Evolutionary conservation across 192 early-diverging fungal genomes (phyloP).

Genomic region (Podila epicladia): DNA sequence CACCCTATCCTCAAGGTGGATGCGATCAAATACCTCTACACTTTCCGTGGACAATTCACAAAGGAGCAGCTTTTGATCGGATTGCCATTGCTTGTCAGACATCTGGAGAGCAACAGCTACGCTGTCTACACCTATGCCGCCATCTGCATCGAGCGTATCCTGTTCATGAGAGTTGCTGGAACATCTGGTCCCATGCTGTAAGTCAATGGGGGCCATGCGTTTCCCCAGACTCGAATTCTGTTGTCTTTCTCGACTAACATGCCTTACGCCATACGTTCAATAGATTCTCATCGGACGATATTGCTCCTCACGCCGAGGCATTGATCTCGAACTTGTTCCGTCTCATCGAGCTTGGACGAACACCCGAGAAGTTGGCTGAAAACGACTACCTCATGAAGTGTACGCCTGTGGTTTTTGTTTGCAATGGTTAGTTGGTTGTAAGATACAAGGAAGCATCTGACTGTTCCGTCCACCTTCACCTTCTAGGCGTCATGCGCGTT

Average conservation of each 20-base stretch:
- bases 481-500: slow-evolving; percentile 82
- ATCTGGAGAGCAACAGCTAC: slow-evolving; percentile 82
- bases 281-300: slow-evolving; percentile 76
- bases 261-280: neutral
- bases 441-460: too few relatives aligned
- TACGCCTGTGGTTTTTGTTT: slow-evolving; percentile 21
- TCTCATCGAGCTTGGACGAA: slow-evolving; percentile 76
- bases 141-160: slow-evolving; percentile 89
- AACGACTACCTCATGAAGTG: slow-evolving; percentile 97
- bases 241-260: neutral
- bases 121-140: slow-evolving; percentile 95
- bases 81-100: slow-evolving; percentile 81
- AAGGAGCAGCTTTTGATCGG: slow-evolving; percentile 80
- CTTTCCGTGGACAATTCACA: slow-evolving; percentile 93
- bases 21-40: slow-evolving; percentile 93
- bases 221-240: neutral
- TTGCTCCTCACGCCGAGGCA: slow-evolving; percentile 71
- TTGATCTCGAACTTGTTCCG: slow-evolving; percentile 82
- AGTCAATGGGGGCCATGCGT: slow-evolving; percentile 9
- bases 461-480: neutral
- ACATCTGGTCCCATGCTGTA: slow-evolving; percentile 61
- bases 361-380: slow-evolving; percentile 94
- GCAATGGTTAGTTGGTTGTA: too few relatives aligned
- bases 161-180: slow-evolving; percentile 73
- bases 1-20: slow-evolving; percentile 94